Evolutionary conservation across 116 monocot genomes (phyloP).

Genomic region (Cymodocea nodosa): DNA sequence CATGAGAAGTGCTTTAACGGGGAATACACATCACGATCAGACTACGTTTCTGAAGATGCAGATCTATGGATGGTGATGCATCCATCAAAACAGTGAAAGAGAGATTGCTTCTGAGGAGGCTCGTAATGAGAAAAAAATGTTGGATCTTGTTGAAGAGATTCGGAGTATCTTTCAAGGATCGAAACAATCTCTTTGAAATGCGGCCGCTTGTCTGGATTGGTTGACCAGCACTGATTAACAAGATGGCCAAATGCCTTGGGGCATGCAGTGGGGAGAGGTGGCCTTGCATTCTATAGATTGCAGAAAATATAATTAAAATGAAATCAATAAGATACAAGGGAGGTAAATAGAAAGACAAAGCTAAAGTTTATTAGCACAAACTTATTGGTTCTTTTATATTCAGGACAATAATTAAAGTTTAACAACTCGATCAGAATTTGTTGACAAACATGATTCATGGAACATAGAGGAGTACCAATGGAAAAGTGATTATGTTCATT

Average conservation of each 20-base stretch:
- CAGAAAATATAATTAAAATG: background rate
- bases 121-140: slow-evolving; percentile 52
- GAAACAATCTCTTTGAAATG: slow-evolving; percentile 71
- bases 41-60: too few species aligned
- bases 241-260: slow-evolving; percentile 69
- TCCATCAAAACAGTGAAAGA: background rate
- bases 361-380: too few species aligned
- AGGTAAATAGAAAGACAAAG: too few species aligned
- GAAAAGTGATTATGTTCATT: too few species aligned
- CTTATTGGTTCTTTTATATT: too few species aligned
- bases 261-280: slow-evolving; percentile 53
- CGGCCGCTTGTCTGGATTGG: slow-evolving; percentile 65
- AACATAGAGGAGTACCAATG: too few species aligned
- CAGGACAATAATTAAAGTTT: background rate
- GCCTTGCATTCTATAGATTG: slow-evolving; percentile 68
- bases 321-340: too few species aligned
- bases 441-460: too few species aligned
- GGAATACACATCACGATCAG: too few species aligned
- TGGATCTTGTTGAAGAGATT: slow-evolving; percentile 48
- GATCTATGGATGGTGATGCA: background rate
- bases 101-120: slow-evolving; percentile 20
- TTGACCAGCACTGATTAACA: slow-evolving; percentile 66
- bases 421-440: background rate
- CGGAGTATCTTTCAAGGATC: slow-evolving; percentile 52
- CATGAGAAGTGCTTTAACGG: too few species aligned